Evolutionary conservation across 768 basidiomycete species (phyloP).

Genomic region (Nevesoporus exiguus): DNA sequence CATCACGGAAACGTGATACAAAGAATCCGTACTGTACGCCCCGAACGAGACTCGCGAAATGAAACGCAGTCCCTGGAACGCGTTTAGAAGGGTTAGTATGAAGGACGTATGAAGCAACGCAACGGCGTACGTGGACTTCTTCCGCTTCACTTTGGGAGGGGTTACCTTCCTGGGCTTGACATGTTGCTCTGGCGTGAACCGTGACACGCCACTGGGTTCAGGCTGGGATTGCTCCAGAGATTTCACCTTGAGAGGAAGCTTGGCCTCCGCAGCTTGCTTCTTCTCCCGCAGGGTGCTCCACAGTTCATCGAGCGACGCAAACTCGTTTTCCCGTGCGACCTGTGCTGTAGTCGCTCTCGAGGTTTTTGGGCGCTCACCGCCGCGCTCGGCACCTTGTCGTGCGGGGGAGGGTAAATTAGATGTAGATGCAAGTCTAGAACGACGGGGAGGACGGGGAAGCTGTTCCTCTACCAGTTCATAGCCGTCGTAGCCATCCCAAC

Average conservation of each 20-base stretch:
- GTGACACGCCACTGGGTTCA: conserved; percentile 20
- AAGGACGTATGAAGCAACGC: conserved; percentile 4
- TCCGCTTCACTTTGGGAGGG: conserved; percentile 49
- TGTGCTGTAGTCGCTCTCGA: conserved; percentile 13
- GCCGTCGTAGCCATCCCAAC: conserved; percentile 31
- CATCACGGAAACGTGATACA: conserved; percentile 12
- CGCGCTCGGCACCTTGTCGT: conserved; percentile 17
- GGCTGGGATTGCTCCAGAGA: conserved; percentile 48
- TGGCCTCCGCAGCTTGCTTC: conserved; percentile 65
- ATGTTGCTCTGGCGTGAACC: conserved; percentile 25
- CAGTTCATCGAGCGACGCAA: conserved; percentile 48
- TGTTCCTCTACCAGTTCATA: conserved; percentile 24
- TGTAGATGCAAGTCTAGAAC: conserved; percentile 22
- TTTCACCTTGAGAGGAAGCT: conserved; percentile 65
- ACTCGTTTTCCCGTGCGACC: conserved; percentile 23
- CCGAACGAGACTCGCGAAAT: conserved; percentile 69
- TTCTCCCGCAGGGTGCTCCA: conserved; percentile 64
- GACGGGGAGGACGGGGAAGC: conserved; percentile 15
- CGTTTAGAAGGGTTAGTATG: conserved; percentile 16
- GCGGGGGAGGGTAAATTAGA: conserved; percentile 11
- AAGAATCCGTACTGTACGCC: conserved; percentile 43
- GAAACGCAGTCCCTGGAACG: conserved; percentile 47
- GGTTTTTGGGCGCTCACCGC: conserved; percentile 21
- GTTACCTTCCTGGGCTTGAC: conserved; percentile 25
- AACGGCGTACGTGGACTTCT: conserved; percentile 60